Base-by-base conservation (phyloP, 805 yeast genomes). In the Blastobotrys robertii region DNA sequence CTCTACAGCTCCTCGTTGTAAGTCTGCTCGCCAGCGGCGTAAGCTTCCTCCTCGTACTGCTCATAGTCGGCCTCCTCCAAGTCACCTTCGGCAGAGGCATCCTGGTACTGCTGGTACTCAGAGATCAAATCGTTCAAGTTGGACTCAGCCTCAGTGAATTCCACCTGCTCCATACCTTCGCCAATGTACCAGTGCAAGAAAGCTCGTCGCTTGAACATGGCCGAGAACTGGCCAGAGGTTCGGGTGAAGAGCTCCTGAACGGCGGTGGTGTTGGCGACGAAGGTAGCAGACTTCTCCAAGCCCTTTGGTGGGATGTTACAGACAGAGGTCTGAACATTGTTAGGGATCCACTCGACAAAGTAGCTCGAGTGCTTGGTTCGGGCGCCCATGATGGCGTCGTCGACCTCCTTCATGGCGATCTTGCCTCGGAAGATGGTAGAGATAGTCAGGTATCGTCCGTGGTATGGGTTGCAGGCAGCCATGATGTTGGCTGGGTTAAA, bases 151-250 rank as follows among this genome's bases (percentile, higher is more conserved):
- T 87, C 96, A 45, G 86, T 77, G 66, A 87, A 87, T 69, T 87
- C 96, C 72, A 80, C 74, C 68, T 82, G 94, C 60, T 87, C 96
- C 96, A 87, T 87, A 70, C 96, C 96, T 67, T 87, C 96, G 54
- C 81, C 75, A 8, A 92, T 84, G 68, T 85, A 87, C 96, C 96
- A 87, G 67, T 87, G 95, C 68, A 87, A 79, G 78, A 87, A 87
- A 50, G 96, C 96, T 65, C 81, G 83, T 70, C 92, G 84, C 63
- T 84, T 77, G 68, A 83, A 87, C 96, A 87, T 87, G 48, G 87
- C 88, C 54, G 81, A 72, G 68, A 87, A 87, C 68, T 87, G 95
- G 56, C 76, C 85, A 51, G 90, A 90, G 44, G 84, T 82, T 68
- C 96, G 81, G 67, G 79, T 78, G 69, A 87, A 87, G 58, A 87